These are phyloP conservation scores for Haberlea rhodopensis DNA, from an alignment of 257 asterid genomes.

Conservation along the genomic window DNA sequence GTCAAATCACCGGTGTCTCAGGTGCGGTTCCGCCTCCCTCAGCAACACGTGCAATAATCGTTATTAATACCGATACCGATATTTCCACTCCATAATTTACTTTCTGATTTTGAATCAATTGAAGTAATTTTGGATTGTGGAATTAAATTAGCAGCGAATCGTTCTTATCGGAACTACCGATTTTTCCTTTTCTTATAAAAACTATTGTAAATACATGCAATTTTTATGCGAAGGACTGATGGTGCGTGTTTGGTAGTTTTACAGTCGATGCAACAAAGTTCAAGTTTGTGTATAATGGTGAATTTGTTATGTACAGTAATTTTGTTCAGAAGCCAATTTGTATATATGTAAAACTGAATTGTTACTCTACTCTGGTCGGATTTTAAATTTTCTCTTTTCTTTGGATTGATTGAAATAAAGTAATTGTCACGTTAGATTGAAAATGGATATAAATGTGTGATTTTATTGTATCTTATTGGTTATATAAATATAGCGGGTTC, in stretches of 20 bases:
- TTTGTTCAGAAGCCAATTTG: not conserved
- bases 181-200: not conserved
- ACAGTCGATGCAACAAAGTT: too few relatives aligned
- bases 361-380: too few relatives aligned
- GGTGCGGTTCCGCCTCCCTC: conserved; percentile 88
- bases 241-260: not conserved
- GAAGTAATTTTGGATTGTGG: not conserved
- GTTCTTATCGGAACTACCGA: not conserved
- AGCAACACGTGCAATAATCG: conserved; percentile 32
- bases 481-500: too few relatives aligned
- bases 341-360: too few relatives aligned
- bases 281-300: not conserved
- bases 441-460: too few relatives aligned
- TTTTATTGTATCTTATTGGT: too few relatives aligned
- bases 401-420: too few relatives aligned
- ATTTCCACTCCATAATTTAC: not conserved
- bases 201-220: not conserved
- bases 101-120: not conserved
- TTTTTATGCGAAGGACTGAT: not conserved
- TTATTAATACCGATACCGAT: not conserved
- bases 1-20: conserved; percentile 88
- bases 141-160: conserved; percentile 15
- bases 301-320: not conserved
- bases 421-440: too few relatives aligned
- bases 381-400: too few relatives aligned